Percentiles rank a stretch among this genome's conserved stretches.
phyloP scores from a whole-genome alignment of 768 basidiomycete species.

The Mycena kentingensis region DNA sequence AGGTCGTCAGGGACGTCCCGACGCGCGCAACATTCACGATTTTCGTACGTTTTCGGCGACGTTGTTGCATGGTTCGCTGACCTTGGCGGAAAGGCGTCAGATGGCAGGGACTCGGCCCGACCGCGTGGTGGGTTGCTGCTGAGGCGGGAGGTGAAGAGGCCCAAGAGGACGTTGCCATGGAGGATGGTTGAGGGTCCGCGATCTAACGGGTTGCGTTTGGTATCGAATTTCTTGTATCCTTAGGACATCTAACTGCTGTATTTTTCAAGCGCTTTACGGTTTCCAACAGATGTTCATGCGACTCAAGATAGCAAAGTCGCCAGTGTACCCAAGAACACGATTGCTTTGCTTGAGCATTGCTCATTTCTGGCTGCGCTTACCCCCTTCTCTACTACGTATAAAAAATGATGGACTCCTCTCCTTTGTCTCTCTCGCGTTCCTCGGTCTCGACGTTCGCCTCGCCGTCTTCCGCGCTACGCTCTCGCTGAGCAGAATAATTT shows the following conservation, averaged over 20 bases:
- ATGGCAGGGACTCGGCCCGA: slow-evolving; percentile 78
- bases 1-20: slow-evolving; percentile 50
- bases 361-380: background rate
- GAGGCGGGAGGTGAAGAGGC: slow-evolving; percentile 42
- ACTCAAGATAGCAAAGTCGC: too few relatives aligned
- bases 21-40: slow-evolving; percentile 71
- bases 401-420: slow-evolving; percentile 13
- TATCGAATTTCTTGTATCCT: slow-evolving; percentile 13
- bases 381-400: background rate
- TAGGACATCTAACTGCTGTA: background rate
- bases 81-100: slow-evolving; percentile 61
- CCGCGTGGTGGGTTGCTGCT: slow-evolving; percentile 71
- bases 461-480: slow-evolving; percentile 6
- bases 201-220: slow-evolving; percentile 21
- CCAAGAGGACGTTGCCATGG: slow-evolving; percentile 41
- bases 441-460: background rate
- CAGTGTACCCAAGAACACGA: too few relatives aligned
- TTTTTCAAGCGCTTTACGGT: too few relatives aligned
- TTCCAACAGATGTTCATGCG: background rate
- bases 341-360: too few relatives aligned
- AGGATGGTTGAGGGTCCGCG: too few relatives aligned
- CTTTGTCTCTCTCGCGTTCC: background rate
- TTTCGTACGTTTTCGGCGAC: slow-evolving; percentile 48
- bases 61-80: background rate
- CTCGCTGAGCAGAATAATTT: too few relatives aligned